phyloP scores from a whole-genome alignment of 164 flowering plant species.

The Vitis riparia region DNA sequence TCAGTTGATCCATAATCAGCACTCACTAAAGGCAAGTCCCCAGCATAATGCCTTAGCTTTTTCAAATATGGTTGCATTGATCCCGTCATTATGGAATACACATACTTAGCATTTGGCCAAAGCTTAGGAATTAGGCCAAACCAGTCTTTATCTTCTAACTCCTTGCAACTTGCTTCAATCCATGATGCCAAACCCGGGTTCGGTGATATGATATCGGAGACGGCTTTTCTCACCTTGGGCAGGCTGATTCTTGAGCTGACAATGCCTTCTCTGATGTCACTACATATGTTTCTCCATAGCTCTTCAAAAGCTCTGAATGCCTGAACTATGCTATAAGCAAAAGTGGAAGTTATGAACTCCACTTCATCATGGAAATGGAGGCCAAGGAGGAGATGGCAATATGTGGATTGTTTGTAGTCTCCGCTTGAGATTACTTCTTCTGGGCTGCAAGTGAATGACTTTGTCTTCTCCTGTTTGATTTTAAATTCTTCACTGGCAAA shows the following conservation, averaged over 20 bases:
- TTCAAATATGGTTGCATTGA: slow-evolving; percentile 79
- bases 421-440: slow-evolving; percentile 66
- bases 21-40: slow-evolving; percentile 66
- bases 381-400: slow-evolving; percentile 88
- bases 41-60: slow-evolving; percentile 91
- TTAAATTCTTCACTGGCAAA: slow-evolving; percentile 77
- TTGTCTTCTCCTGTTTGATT: slow-evolving; percentile 62
- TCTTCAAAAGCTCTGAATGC: slow-evolving; percentile 69
- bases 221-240: slow-evolving; percentile 47
- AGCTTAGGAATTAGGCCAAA: slow-evolving; percentile 54
- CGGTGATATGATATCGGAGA: slow-evolving; percentile 40
- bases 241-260: slow-evolving; percentile 53
- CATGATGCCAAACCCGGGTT: slow-evolving; percentile 46
- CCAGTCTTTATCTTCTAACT: slow-evolving; percentile 47
- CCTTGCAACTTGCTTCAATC: slow-evolving; percentile 46
- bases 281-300: slow-evolving; percentile 60
- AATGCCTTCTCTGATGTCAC: slow-evolving; percentile 58
- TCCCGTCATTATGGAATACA: slow-evolving; percentile 87
- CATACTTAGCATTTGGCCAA: slow-evolving; percentile 83
- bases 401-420: slow-evolving; percentile 73
- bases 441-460: slow-evolving; percentile 86
- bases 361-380: slow-evolving; percentile 51
- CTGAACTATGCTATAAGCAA: slow-evolving; percentile 71
- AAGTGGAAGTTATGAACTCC: slow-evolving; percentile 81
- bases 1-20: slow-evolving; percentile 95